phyloP scores from a whole-genome alignment of 805 yeast species.

The Pichia gijzeniarum region DNA sequence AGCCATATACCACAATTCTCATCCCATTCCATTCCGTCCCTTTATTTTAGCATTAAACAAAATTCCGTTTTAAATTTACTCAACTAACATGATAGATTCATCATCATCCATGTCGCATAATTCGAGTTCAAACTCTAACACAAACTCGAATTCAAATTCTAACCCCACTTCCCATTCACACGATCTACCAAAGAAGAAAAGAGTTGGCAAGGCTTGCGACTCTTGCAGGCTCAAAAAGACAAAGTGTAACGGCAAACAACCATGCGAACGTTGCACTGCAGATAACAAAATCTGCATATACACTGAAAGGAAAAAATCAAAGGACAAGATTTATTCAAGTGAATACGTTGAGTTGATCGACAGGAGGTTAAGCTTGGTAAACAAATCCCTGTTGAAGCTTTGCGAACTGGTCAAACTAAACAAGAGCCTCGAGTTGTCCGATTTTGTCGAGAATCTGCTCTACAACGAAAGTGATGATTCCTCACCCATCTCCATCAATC shows the following conservation, averaged over 20 bases:
- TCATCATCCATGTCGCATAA: neutral
- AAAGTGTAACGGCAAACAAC: conserved; percentile 57
- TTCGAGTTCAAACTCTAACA: neutral
- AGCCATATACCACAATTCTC: too few relatives aligned
- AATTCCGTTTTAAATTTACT: too few relatives aligned
- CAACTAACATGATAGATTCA: neutral
- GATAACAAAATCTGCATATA: conserved; percentile 57
- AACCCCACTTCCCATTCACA: neutral
- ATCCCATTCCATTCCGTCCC: too few relatives aligned
- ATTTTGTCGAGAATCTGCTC: conserved; percentile 12
- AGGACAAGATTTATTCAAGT: conserved; percentile 49
- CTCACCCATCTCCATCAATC: conserved; percentile 37
- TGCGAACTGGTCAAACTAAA: conserved; percentile 23
- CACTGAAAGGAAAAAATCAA: conserved; percentile 47
- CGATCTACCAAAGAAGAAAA: conserved; percentile 32
- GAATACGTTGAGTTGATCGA: conserved; percentile 62
- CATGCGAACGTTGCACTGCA: conserved; percentile 48
- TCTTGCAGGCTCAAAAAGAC: conserved; percentile 57
- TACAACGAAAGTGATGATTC: conserved; percentile 18
- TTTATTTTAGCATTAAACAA: too few relatives aligned
- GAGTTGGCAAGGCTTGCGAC: conserved; percentile 63
- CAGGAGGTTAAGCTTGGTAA: conserved; percentile 46
- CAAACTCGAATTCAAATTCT: neutral
- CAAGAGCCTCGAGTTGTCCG: conserved; percentile 1
- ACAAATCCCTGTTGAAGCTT: conserved; percentile 41